Conservation (phyloP, 192 early-diverging fungal genomes). For the Cladochytrium replicatum region DNA sequence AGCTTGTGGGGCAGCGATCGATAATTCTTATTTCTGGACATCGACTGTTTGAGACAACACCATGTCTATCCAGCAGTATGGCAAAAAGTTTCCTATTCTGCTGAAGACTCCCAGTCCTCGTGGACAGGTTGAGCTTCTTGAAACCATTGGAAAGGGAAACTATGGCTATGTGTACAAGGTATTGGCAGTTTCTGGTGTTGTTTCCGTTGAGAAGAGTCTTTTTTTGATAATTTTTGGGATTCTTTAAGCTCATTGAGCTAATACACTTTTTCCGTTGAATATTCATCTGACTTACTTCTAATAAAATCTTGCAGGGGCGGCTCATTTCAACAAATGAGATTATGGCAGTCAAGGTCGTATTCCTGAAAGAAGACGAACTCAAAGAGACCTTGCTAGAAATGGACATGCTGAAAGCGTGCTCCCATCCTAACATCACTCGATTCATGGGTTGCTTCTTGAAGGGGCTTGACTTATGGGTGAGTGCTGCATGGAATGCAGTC, state of each 20-base stretch:
- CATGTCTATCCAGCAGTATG: slow-evolving; percentile 44
- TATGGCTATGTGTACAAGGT: slow-evolving; percentile 61
- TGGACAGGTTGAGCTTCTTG: slow-evolving; percentile 53
- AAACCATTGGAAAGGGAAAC: slow-evolving; percentile 60
- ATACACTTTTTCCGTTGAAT: background rate
- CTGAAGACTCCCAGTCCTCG: slow-evolving; percentile 42
- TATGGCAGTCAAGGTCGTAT: slow-evolving; percentile 53
- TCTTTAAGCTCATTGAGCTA: background rate
- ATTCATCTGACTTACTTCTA: slow-evolving; percentile 1
- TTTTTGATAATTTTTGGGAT: background rate
- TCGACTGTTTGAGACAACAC: too few species aligned
- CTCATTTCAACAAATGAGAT: slow-evolving; percentile 38
- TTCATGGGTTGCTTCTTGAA: slow-evolving; percentile 54
- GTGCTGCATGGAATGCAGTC: background rate
- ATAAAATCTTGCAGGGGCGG: slow-evolving; percentile 32
- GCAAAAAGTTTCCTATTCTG: slow-evolving; percentile 52
- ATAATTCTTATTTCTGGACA: too few species aligned
- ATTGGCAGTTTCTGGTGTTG: background rate
- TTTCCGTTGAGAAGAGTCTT: background rate
- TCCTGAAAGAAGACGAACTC: slow-evolving; percentile 55
- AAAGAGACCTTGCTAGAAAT: slow-evolving; percentile 58
- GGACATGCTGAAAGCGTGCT: slow-evolving; percentile 49
- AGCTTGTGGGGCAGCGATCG: too few species aligned
- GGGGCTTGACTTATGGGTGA: slow-evolving; percentile 53
- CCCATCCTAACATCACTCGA: slow-evolving; percentile 45